phyloP scores from a whole-genome alignment of 208 protist genomes.

The Acanthamoeba rhysodes region DNA sequence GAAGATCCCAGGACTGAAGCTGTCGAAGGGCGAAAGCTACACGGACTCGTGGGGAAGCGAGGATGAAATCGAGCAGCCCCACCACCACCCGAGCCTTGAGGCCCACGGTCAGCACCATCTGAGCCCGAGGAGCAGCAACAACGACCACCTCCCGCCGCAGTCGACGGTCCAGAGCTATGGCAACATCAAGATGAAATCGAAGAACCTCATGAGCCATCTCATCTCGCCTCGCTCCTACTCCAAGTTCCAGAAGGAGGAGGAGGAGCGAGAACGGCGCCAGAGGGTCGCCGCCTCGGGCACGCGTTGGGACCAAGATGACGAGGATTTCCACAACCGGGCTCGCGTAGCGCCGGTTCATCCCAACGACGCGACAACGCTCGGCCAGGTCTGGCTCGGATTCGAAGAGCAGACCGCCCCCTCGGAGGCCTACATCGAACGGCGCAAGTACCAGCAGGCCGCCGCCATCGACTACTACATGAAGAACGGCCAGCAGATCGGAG shows the following conservation, averaged over 20 bases:
- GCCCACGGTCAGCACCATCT: background rate
- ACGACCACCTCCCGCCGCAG: background rate
- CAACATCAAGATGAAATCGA: slow-evolving; percentile 39
- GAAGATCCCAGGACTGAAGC: slow-evolving; percentile 8
- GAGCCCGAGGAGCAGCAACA: background rate
- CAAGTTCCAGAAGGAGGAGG: slow-evolving; percentile 47
- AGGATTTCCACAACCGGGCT: background rate
- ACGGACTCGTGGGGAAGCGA: background rate
- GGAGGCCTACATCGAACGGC: slow-evolving; percentile 18
- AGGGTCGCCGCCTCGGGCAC: background rate
- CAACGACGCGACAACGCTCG: background rate
- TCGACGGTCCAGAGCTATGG: slow-evolving; percentile 20
- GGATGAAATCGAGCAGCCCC: background rate
- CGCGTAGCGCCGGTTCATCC: background rate
- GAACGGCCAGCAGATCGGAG: background rate
- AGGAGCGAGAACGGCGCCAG: background rate
- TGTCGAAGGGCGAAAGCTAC: background rate
- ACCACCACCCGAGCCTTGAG: background rate
- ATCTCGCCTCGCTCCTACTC: slow-evolving; percentile 57
- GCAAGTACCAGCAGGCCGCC: slow-evolving; percentile 5
- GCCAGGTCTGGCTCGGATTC: slow-evolving; percentile 41
- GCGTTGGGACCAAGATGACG: background rate
- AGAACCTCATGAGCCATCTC: slow-evolving; percentile 35
- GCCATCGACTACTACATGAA: slow-evolving; percentile 56
- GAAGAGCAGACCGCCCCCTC: background rate